Evolutionary conservation across 108 stramenopile genomes (phyloP), one percentile per base, ranked within the genome.

Genomic region (Conticribra weissflogii): DNA sequence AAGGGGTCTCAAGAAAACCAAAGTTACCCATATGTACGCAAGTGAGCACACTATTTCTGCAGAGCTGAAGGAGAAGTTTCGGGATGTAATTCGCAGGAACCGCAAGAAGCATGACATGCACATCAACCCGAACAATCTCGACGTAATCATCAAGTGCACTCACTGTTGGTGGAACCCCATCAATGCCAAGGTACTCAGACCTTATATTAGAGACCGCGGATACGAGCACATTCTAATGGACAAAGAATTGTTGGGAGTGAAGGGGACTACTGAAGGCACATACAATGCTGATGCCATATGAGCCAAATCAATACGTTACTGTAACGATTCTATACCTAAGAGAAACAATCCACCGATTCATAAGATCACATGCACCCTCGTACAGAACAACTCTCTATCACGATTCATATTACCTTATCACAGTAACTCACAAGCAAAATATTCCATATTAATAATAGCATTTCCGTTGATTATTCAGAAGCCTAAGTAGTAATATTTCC

Each of bases 141-240:
- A 94, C 44, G 89, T 94, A 14, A 97, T 97, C 22, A 62, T 92
- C 28, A 84, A 84, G 25, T 94, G 94, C 66, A 97, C 96, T 4
- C 93, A 97, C 61, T 93, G 91, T 68, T 97, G 96, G 96, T 97
- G 94, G 94, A 97, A 97, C 74, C 96, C 96, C 14, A 90, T 97
- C 59, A 97, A 97, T 70, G 87, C 96, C 3, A 81, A 88, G 62
- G 76, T 65, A 2, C 81, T 96, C 21, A 79, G 86, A 33, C 96
- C 96, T 8, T 96, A 91, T 76, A 62, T 96, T 44, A 82, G 84
- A 53, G 86, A 89, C 29, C 78, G 71, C 25, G 90, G 86, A 1
- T 90, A 88, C 58, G 88, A 92, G 46, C 78, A 87, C 50, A 84
- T 96, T 16, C 66, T 96, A 52, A 57, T 76, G 19, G 91, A 95